These are phyloP conservation scores for Starmerella bombi DNA, from an alignment of 805 yeast genomes.

Conservation along the genomic window DNA sequence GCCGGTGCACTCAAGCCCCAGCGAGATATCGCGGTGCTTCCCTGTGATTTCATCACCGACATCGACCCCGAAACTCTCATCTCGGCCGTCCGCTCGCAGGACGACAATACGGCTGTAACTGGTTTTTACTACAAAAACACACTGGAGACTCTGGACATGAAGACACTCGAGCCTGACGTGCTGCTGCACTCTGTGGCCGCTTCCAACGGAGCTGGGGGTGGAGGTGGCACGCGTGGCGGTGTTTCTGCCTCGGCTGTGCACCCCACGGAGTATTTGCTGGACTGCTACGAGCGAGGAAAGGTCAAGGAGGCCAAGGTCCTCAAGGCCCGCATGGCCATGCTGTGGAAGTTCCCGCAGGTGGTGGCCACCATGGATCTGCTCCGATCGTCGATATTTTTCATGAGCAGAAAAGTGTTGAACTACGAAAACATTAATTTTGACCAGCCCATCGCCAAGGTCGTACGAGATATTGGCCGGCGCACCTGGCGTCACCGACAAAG, in stretches of 20 bases:
- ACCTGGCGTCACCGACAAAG: constrained; percentile 68
- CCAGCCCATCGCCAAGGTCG: constrained; percentile 29
- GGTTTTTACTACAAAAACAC: constrained; percentile 63
- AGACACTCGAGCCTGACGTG: constrained; percentile 52
- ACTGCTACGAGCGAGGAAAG: constrained; percentile 53
- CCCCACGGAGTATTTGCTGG: constrained; percentile 38
- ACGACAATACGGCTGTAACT: constrained; percentile 49
- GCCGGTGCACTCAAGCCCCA: constrained; percentile 13
- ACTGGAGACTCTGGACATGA: constrained; percentile 67
- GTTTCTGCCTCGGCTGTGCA: constrained; percentile 10
- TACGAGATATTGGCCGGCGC: constrained; percentile 79
- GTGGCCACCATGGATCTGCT: constrained; percentile 63
- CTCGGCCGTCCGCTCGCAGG: constrained; percentile 67
- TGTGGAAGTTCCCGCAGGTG: constrained; percentile 76
- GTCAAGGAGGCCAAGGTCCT: constrained; percentile 61
- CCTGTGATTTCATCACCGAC: constrained; percentile 90
- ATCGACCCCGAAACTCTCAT: constrained; percentile 79
- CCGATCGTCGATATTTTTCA: constrained; percentile 59
- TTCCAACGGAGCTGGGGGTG: too few relatives aligned
- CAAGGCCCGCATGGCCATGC: constrained; percentile 68
- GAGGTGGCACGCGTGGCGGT: constrained; percentile 21
- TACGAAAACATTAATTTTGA: constrained; percentile 31
- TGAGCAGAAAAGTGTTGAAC: constrained; percentile 40
- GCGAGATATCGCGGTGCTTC: constrained; percentile 62
- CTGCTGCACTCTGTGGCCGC: constrained; percentile 31